Evolutionary conservation across 163 green algal genomes (phyloP), one percentile per base, ranked within the genome.

Genomic region (Chloromonas sp.): DNA sequence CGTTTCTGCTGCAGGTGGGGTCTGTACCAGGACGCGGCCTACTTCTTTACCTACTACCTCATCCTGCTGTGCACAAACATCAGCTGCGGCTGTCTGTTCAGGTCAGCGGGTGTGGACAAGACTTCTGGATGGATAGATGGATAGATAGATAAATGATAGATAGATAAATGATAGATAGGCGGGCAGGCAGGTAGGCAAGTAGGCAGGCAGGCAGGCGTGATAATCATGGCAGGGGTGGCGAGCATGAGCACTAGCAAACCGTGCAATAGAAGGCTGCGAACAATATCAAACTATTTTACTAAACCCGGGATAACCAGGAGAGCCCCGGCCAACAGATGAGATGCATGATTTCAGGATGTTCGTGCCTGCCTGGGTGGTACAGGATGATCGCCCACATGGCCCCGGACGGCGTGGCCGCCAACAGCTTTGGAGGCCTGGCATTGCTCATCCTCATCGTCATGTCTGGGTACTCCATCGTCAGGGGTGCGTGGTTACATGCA

Each of bases 361-460:
- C n/a, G 5, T 14, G 14, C n/a, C 14, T 81, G 2, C n/a, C 14
- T 81, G n/a, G 13, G 2, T 60, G 13, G 79, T 71, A 60, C 70
- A 81, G 85, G 62, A 1, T 84, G 58, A 88, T 88, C 71, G 85
- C 82, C 0, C 82, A 88, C 77, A n/a, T 77, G 1, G 77, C 82
- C 14, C 82, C 85, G 1, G 81, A 84, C 61, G 60, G 59, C 5
- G 80, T 89, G n/a, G 79, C 79, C 1, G 86, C 86, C 80, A 89
- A 89, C 83, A 76, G 70, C 5, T 89, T 77, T 61, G 86, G 86
- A 57, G 86, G 83, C 3, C 59, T 89, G 62, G 58, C 1, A 0
- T 79, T 96, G 2, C 89, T 96, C 79, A 87, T 95, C 62, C 87
- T 93, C 82, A 88, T 94, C 85, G 78, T 93, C 60, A 92, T 91